phyloP scores from a whole-genome alignment of 2,329 filamentous ascomycete genomes.

The Colletotrichum liaoningense region DNA sequence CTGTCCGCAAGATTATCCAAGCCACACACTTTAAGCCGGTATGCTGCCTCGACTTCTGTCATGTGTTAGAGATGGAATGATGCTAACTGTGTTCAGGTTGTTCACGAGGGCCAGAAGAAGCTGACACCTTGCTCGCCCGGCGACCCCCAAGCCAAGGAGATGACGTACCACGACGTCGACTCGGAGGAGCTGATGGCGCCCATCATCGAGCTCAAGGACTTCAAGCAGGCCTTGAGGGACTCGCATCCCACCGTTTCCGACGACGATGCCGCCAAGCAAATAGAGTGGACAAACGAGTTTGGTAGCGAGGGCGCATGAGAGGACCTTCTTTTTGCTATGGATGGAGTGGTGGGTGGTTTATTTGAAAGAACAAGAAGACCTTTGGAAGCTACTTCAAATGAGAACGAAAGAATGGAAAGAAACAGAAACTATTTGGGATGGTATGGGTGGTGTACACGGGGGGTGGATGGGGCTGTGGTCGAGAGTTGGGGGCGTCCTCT shows the following conservation, averaged over 20 bases:
- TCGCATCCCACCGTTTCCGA: slow-evolving; percentile 90
- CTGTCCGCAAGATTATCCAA: slow-evolving; percentile 94
- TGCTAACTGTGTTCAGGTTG: slow-evolving; percentile 64
- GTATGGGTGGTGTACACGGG: not conserved
- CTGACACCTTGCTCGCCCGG: slow-evolving; percentile 95
- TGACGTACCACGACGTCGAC: slow-evolving; percentile 91
- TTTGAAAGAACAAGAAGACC: not conserved
- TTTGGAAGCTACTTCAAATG: not conserved
- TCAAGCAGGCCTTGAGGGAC: slow-evolving; percentile 89
- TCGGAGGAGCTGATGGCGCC: slow-evolving; percentile 89
- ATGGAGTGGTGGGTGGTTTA: not conserved
- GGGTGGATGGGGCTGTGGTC: not conserved
- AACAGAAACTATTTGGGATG: not conserved
- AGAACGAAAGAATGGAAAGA: slow-evolving; percentile 9
- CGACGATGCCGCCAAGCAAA: slow-evolving; percentile 85
- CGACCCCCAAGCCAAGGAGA: slow-evolving; percentile 86
- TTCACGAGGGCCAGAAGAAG: slow-evolving; percentile 73
- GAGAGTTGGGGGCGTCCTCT: slow-evolving; percentile 29
- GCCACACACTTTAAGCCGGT: slow-evolving; percentile 98
- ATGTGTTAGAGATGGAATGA: not conserved
- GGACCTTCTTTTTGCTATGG: too few relatives aligned
- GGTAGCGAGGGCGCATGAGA: slow-evolving; percentile 82
- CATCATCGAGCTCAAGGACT: slow-evolving; percentile 88
- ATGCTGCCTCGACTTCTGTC: slow-evolving; percentile 39
- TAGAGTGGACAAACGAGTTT: slow-evolving; percentile 96